Evolutionary conservation across 129 eudicot genomes (phyloP).

Genomic region (Mikania micrantha): DNA sequence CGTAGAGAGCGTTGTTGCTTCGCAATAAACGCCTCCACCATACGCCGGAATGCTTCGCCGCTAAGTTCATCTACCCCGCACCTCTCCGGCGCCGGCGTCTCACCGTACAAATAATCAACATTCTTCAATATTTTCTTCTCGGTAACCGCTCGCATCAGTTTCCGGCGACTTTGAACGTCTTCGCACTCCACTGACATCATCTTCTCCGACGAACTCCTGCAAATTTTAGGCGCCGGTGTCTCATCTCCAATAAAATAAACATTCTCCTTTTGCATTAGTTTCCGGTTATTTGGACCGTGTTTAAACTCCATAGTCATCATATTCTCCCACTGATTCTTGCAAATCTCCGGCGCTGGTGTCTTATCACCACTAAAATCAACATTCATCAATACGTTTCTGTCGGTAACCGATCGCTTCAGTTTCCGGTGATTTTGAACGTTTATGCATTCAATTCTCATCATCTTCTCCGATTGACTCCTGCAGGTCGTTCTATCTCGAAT

Average conservation of each 20-base stretch:
- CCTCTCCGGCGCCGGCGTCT: background rate
- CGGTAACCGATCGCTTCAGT: conserved; percentile 44
- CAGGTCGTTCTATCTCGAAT: conserved; percentile 1
- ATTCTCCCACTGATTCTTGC: conserved; percentile 32
- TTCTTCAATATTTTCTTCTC: conserved; percentile 21
- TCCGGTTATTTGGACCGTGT: conserved; percentile 1
- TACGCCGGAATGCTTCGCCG: conserved; percentile 66
- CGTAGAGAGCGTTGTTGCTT: conserved; percentile 67
- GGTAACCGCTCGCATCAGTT: conserved; percentile 40
- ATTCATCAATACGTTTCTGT: conserved; percentile 13
- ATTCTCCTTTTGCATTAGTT: conserved; percentile 27
- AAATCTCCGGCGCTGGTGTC: background rate
- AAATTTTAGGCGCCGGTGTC: background rate
- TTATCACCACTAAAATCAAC: conserved; percentile 5
- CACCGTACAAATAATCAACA: conserved; percentile 9
- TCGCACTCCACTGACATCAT: conserved; percentile 7
- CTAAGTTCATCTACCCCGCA: conserved; percentile 51
- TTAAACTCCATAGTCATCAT: conserved; percentile 6
- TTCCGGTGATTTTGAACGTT: conserved; percentile 7
- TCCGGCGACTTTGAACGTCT: conserved; percentile 1
- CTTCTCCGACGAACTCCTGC: conserved; percentile 34
- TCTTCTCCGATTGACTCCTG: conserved; percentile 24
- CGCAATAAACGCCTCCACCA: conserved; percentile 80
- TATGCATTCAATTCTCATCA: conserved; percentile 11
- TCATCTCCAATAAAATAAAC: conserved; percentile 3